Evolutionary conservation across 371 early-diverging fungal genomes (phyloP).

Genomic region (Saksenaea vasiformis): DNA sequence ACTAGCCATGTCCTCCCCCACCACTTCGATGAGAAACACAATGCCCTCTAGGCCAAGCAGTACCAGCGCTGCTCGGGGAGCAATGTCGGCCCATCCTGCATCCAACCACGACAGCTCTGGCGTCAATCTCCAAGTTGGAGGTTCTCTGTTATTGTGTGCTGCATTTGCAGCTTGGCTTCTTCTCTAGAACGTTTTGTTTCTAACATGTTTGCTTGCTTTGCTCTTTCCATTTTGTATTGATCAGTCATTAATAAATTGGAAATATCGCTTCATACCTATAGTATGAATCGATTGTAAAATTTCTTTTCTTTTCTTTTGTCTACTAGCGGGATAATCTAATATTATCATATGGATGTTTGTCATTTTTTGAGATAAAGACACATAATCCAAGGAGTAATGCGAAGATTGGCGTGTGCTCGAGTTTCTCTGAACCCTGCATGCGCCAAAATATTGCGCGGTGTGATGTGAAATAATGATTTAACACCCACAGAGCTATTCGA

Average conservation of each 20-base stretch:
- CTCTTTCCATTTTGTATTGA: neutral
- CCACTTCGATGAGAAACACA: neutral
- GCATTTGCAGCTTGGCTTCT: conserved; percentile 21
- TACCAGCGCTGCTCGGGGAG: neutral
- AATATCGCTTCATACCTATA: neutral
- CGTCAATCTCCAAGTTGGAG: conserved; percentile 14
- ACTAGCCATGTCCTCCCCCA: conserved; percentile 2
- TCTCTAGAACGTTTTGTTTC: conserved; percentile 9
- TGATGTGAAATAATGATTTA: too few species aligned
- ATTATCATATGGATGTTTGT: too few species aligned
- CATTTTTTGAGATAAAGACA: too few species aligned
- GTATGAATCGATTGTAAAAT: too few species aligned
- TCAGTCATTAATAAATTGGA: neutral
- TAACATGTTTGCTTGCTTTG: neutral
- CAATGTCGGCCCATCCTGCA: neutral
- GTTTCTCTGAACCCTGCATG: too few species aligned
- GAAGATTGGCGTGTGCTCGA: too few species aligned
- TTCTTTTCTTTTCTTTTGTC: too few species aligned
- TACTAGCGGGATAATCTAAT: too few species aligned
- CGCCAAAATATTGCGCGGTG: too few species aligned
- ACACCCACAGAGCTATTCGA: too few species aligned
- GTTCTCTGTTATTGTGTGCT: conserved; percentile 16
- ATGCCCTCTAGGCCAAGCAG: conserved; percentile 7
- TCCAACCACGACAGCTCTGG: neutral
- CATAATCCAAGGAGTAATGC: too few species aligned